These are phyloP conservation scores for Hibiscus syriacus DNA, from an alignment of 345 rosid genomes.

Conservation along the genomic window DNA sequence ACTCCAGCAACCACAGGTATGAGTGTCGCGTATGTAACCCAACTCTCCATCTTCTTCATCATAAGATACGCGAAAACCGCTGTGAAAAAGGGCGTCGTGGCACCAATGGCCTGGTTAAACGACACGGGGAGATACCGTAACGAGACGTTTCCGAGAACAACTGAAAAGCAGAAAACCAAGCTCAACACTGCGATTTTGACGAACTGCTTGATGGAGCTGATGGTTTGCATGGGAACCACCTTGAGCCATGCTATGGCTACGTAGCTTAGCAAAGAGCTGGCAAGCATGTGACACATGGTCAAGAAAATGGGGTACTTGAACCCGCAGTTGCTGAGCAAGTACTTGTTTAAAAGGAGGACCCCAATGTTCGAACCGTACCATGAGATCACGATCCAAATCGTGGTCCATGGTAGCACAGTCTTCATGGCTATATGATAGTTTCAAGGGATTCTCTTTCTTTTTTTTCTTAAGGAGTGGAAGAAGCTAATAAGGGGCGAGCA, in stretches of 20 bases:
- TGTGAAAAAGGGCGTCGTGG: slow-evolving; percentile 67
- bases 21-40: slow-evolving; percentile 53
- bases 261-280: slow-evolving; percentile 57
- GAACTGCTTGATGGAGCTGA: slow-evolving; percentile 46
- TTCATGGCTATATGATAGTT: neutral
- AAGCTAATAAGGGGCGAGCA: neutral
- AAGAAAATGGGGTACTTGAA: slow-evolving; percentile 73
- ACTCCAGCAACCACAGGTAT: slow-evolving; percentile 69
- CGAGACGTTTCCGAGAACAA: slow-evolving; percentile 57
- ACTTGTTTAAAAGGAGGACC: slow-evolving; percentile 56
- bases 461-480: neutral
- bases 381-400: slow-evolving; percentile 44
- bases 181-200: slow-evolving; percentile 48
- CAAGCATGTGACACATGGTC: slow-evolving; percentile 80
- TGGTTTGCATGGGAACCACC: slow-evolving; percentile 64
- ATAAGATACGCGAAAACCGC: slow-evolving; percentile 58
- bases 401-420: slow-evolving; percentile 18
- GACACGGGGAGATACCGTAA: slow-evolving; percentile 58
- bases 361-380: slow-evolving; percentile 70
- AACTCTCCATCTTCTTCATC: slow-evolving; percentile 47
- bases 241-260: slow-evolving; percentile 47
- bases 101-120: slow-evolving; percentile 66
- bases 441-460: neutral
- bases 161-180: slow-evolving; percentile 58
- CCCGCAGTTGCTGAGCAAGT: slow-evolving; percentile 53